phyloP scores from a whole-genome alignment of 495 filamentous ascomycete species.

The Neurospora hispaniola region DNA sequence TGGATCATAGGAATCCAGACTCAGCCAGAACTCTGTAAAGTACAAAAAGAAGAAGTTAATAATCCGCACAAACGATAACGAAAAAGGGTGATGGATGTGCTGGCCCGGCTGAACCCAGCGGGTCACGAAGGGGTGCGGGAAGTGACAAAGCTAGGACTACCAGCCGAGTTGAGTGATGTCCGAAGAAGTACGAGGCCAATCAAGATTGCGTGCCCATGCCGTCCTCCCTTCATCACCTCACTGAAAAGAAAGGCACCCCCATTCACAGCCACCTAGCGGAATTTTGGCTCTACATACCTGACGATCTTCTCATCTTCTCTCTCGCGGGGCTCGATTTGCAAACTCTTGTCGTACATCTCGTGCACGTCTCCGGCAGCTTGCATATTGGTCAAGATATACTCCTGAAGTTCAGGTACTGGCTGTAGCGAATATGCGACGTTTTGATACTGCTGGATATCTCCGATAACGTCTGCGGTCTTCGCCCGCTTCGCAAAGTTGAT shows the following conservation, averaged over 20 bases:
- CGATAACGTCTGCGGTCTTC: constrained; percentile 95
- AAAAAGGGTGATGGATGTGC: neutral
- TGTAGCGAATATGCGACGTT: constrained; percentile 88
- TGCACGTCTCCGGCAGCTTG: constrained; percentile 88
- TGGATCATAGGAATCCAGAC: constrained; percentile 35
- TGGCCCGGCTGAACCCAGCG: neutral
- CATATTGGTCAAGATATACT: constrained; percentile 94
- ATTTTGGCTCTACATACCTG: constrained; percentile 32
- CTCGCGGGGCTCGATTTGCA: constrained; percentile 87
- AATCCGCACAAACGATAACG: neutral
- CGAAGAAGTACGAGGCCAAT: neutral
- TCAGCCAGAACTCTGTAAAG: constrained; percentile 34
- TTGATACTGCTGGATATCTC: constrained; percentile 96
- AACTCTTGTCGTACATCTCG: constrained; percentile 96
- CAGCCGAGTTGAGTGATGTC: neutral
- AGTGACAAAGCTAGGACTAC: neutral
- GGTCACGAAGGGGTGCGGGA: neutral
- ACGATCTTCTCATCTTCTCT: constrained; percentile 80
- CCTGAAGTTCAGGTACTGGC: constrained; percentile 83
- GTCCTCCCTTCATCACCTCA: neutral
- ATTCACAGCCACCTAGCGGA: neutral
- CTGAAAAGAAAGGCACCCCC: neutral
- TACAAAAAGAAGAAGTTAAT: constrained; percentile 4
- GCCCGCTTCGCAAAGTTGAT: constrained; percentile 98
- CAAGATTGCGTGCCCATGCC: neutral